Evolutionary conservation across 441 rosid species (phyloP), one percentile per base, ranked within the genome.

Genomic region (Populus trichocarpa): DNA sequence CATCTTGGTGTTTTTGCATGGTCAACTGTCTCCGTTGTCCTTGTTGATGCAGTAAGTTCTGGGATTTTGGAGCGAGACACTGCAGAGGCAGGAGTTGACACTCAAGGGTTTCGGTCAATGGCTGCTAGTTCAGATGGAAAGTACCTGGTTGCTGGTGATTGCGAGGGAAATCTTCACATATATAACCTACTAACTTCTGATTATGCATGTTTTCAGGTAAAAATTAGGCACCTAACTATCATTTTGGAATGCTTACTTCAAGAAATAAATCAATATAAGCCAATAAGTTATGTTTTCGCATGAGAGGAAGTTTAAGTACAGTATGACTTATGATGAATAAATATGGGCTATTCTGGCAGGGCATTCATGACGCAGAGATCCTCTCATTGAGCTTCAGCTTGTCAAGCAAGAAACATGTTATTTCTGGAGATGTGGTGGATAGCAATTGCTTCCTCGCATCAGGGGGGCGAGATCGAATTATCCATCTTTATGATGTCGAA

Each of bases 121-220:
- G 95, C 95, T 68, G 87, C 88, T 79, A 90, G 96, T 76, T 85
- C 89, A 78, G 97, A 92, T 83, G 98, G 94, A 78, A 86, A 88
- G 85, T 92, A 90, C 85, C 82, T 94, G 74, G 97, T 94, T 75
- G 92, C 92, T 78, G 96, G 98, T 79, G 98, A 92, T 84, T 86
- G 85, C 82, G 90, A 88, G 79, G 98, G 98, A 59, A n/a, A n/a
- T 9, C 64, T 59, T 59, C 64, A 59, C 25, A 59, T 59, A 8
- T n/a, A 59, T 59, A 59, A 59, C 64, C 23, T 20, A 8, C 25
- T 59, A 59, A 59, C 64, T 18, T 59, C 23, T 59, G 64, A n/a
- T n/a, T n/a, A 59, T 59, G 64, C 25, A 59, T 59, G 64, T 59
- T 59, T 59, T 8, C 64, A 59, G 64, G 64, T 59, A 59, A 59